Base-by-base conservation (phyloP, 108 stramenopile species). In the Fistulifera pelliculosa region DNA sequence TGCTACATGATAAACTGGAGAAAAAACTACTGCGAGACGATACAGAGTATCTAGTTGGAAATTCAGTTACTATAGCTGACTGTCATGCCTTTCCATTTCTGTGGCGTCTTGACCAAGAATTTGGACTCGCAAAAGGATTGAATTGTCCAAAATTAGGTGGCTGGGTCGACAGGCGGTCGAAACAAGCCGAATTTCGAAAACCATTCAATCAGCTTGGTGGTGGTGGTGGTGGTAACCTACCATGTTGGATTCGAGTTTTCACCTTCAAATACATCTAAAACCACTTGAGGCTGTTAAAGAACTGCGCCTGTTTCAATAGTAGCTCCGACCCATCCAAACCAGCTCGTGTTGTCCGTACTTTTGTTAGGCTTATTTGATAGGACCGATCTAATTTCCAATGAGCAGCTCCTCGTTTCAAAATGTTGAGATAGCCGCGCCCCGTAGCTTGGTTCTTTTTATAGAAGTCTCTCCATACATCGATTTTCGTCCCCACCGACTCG, bases 81-180 rank as follows among this genome's bases (percentile, higher is more conserved):
- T 82, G 81, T 66, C 73, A 84, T 1, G 83, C 65, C n/a, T 90
- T 90, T 61, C 87, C 87, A 0, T 90, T 90, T 58, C 40, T 90
- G n/a, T 90, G 87, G 87, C 58, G 83, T 22, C 65, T 90, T 12
- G 61, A 90, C 51, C 51, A 77, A 35, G 88, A 85, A 60, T 90
- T 62, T 68, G 80, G 78, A 10, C 35, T 60, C 12, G 55, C 75
- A 10, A 35, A 3, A 6, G 31, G 31, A 35, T 35, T 35, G 8
- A 59, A 70, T 7, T 49, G 65, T 1, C 22, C 45, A 22, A 79
- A 75, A 6, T 51, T 90, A 22, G 53, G 52, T 17, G 52, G 23
- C 1, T 85, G 88, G 88, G 50, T 90, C 25, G 57, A 85, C 17
- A 27, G 41, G 17, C 85, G 87, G 52, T 52, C 58, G 21, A 38